These are phyloP conservation scores for Zoysia matrella DNA, from an alignment of 202 grass and related monocot genomes.

Conservation along the genomic window DNA sequence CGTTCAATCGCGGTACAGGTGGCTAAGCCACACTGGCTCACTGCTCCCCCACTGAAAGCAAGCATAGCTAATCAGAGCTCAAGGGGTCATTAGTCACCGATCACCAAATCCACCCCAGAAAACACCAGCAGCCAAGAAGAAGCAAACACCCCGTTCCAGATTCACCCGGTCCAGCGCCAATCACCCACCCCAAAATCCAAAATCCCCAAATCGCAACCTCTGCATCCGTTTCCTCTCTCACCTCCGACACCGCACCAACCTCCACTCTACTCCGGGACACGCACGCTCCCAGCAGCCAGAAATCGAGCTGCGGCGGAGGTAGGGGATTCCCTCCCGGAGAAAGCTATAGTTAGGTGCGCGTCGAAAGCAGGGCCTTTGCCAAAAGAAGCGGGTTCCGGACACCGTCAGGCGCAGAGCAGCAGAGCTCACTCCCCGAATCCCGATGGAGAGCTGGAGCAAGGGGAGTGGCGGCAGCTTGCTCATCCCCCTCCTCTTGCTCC, in stretches of 20 bases:
- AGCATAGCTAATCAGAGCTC: no score
- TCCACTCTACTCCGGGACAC: neutral
- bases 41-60: no score
- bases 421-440: slow-evolving; percentile 2
- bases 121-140: neutral
- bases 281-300: slow-evolving; percentile 5
- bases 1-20: no score
- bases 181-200: neutral
- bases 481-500: slow-evolving; percentile 44
- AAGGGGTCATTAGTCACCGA: no score
- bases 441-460: slow-evolving; percentile 58
- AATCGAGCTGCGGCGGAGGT: neutral
- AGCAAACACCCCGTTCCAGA: neutral
- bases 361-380: slow-evolving; percentile 37
- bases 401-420: neutral
- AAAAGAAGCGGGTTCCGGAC: slow-evolving; percentile 24
- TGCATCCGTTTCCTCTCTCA: no score
- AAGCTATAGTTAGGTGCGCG: slow-evolving; percentile 38
- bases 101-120: neutral
- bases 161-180: neutral
- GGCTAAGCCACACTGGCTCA: no score
- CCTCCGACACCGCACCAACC: neutral
- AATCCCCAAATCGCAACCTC: slow-evolving; percentile 17
- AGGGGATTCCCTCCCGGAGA: slow-evolving; percentile 34
- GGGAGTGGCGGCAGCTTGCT: slow-evolving; percentile 40